Base-by-base conservation (phyloP, 805 yeast genomes). In the Peterozyma xylosa region DNA sequence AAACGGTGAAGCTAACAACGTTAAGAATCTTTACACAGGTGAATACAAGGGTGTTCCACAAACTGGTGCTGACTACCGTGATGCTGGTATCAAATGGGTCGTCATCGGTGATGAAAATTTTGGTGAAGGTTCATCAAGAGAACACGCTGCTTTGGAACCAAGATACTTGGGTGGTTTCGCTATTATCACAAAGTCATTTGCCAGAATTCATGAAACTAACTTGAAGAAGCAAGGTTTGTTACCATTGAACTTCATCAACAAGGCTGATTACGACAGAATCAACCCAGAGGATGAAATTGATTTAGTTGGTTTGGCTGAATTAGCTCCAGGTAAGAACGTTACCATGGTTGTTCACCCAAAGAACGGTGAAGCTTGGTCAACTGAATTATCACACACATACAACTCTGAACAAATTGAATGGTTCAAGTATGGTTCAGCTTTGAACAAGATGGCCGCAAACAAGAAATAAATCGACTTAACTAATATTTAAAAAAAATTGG, bases 121-220 rank as follows among this genome's bases (percentile, higher is more conserved):
- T 62, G 99, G 99, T 78, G 99, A 91, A 78, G 99, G 99, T 76
- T 90, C 97, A 51, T 91, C 98, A 59, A 88, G 99, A 80, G 99
- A 91, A 76, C 99, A 91, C 69, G 99, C 98, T 65, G 99, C 99
- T 58, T 80, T 91, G 67, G 96, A 90, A 80, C 99, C 99, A 76
- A 86, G 99, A 78, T 93, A 73, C 90, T 79, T 91, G 66, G 97
- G 97, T 78, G 98, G 95, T 61, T 88, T 86, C 65, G 97, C 97
- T 58, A 91, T 91, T 72, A 86, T 91, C 64, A 88, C 96, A 68
- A 91, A 88, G 73, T 90, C 97, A 39, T 93, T 93, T 67, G 98
- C 98, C 55, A 87, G 98, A 76, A 93, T 91, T 62, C 99, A 91
- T 76, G 99, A 91, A 80, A 91, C 99, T 59, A 91, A 91, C 85